Percentiles rank a stretch among this genome's conserved stretches.
Evolutionary conservation across 2,329 filamentous ascomycete species (phyloP).

Genomic region (Claviceps cyperi): DNA sequence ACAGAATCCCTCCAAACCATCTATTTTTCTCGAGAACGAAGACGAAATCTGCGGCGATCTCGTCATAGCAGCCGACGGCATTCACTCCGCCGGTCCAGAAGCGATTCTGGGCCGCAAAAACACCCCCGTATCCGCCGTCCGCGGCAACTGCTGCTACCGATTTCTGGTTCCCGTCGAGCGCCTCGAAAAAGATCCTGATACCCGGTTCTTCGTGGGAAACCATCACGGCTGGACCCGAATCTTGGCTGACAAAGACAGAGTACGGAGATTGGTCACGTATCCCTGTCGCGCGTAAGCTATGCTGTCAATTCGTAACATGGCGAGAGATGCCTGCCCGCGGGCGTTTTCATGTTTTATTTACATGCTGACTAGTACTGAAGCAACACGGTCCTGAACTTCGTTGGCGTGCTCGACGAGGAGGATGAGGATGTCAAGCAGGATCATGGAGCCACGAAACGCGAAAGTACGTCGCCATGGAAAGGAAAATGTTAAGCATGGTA

Average conservation of each 20-base stretch:
- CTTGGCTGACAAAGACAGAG: slow-evolving; percentile 10
- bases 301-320: neutral
- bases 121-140: slow-evolving; percentile 12
- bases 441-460: neutral
- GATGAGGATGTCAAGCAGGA: neutral
- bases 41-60: slow-evolving; percentile 19
- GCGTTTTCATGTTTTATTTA: too few relatives aligned
- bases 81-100: slow-evolving; percentile 20
- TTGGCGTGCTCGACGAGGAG: neutral
- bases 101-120: slow-evolving; percentile 14
- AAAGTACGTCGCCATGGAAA: neutral
- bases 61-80: slow-evolving; percentile 30
- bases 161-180: slow-evolving; percentile 19
- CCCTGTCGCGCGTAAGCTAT: neutral
- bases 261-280: slow-evolving; percentile 8
- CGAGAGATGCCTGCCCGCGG: neutral
- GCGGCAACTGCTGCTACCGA: slow-evolving; percentile 21
- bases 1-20: slow-evolving; percentile 14
- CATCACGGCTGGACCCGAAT: slow-evolving; percentile 13
- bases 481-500: neutral
- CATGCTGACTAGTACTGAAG: neutral
- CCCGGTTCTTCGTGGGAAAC: slow-evolving; percentile 16
- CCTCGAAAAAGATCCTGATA: slow-evolving; percentile 18
- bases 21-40: slow-evolving; percentile 17
- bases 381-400: neutral